Evolutionary conservation across 2,329 filamentous ascomycete genomes (phyloP).

Genomic region (Colletotrichum tamarilloi): DNA sequence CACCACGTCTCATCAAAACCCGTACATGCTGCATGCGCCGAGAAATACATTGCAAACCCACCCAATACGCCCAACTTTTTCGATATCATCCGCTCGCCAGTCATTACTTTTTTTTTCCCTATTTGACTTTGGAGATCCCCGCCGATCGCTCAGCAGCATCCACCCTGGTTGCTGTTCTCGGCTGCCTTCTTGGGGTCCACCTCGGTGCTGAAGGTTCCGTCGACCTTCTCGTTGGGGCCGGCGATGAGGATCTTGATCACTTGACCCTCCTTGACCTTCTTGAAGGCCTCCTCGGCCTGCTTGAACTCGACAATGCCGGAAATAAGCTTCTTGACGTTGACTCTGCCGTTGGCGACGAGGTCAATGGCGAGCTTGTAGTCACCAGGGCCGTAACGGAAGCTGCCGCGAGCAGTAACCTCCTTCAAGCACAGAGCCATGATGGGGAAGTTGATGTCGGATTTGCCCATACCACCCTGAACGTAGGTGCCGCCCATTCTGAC

Average conservation of each 20-base stretch:
- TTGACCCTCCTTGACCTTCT: slow-evolving; percentile 86
- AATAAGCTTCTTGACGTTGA: slow-evolving; percentile 86
- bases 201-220: slow-evolving; percentile 33
- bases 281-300: slow-evolving; percentile 87
- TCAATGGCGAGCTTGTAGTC: slow-evolving; percentile 89
- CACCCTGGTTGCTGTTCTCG: slow-evolving; percentile 28
- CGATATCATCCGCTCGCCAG: slow-evolving; percentile 9
- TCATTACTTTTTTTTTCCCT: neutral
- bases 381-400: slow-evolving; percentile 88
- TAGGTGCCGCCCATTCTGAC: slow-evolving; percentile 79
- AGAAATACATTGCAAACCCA: slow-evolving; percentile 21
- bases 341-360: slow-evolving; percentile 76
- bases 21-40: slow-evolving; percentile 25
- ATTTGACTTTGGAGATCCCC: no score
- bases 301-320: slow-evolving; percentile 81
- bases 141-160: slow-evolving; percentile 26
- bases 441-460: slow-evolving; percentile 87
- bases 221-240: slow-evolving; percentile 70
- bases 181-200: slow-evolving; percentile 33
- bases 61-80: slow-evolving; percentile 24
- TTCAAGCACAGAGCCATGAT: slow-evolving; percentile 92
- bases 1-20: slow-evolving; percentile 3
- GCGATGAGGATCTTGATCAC: slow-evolving; percentile 77
- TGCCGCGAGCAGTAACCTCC: slow-evolving; percentile 87
- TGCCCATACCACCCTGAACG: slow-evolving; percentile 92